These are phyloP conservation scores for Acanthamoeba culbertsoni DNA, from an alignment of 208 protist species.

Conservation along the genomic window DNA sequence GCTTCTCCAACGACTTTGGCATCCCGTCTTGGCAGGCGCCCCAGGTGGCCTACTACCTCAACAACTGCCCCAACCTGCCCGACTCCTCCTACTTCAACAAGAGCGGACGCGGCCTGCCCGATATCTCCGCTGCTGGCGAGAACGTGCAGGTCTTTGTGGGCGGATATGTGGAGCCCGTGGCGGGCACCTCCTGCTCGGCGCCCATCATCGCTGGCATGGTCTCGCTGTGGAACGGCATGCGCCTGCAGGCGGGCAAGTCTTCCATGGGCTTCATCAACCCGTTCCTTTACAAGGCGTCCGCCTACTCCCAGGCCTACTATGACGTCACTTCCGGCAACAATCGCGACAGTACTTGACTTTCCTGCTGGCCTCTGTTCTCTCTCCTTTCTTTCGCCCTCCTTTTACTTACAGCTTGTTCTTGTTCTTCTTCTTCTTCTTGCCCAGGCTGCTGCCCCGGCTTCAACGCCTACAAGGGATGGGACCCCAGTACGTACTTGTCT, in stretches of 20 bases:
- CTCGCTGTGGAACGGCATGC: constrained; percentile 15
- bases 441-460: constrained; percentile 42
- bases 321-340: constrained; percentile 79
- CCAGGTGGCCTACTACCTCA: constrained; percentile 52
- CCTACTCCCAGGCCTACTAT: constrained; percentile 52
- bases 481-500: background rate
- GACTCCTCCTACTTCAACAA: constrained; percentile 27
- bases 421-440: background rate
- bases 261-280: constrained; percentile 82
- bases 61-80: constrained; percentile 55
- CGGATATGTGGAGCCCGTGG: background rate
- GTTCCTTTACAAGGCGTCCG: constrained; percentile 70
- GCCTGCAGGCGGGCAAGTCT: constrained; percentile 60
- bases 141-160: constrained; percentile 26
- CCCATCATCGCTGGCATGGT: constrained; percentile 36
- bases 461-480: constrained; percentile 39
- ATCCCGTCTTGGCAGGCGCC: constrained; percentile 35
- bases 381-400: background rate
- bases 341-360: background rate
- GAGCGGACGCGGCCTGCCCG: constrained; percentile 1
- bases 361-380: background rate
- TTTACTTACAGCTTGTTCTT: background rate
- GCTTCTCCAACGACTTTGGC: constrained; percentile 49
- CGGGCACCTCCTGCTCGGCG: constrained; percentile 45
- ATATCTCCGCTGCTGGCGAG: constrained; percentile 49